Conservation (phyloP, 78 protist species). For the Dictyostelium purpureum region DNA sequence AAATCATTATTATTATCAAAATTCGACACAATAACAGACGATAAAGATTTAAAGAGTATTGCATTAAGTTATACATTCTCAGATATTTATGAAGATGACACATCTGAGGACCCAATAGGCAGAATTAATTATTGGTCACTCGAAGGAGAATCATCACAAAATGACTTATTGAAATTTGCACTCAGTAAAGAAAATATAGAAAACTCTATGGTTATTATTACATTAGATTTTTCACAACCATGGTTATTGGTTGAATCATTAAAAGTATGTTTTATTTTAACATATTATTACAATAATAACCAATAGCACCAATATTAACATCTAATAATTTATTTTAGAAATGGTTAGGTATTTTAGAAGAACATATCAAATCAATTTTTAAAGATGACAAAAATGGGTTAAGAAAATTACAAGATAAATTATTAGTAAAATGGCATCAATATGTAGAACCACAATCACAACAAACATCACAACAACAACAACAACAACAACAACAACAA, state of each 20-base stretch:
- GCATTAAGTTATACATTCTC: constrained; percentile 70
- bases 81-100: constrained; percentile 62
- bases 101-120: constrained; percentile 70
- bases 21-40: constrained; percentile 59
- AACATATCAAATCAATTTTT: constrained; percentile 56
- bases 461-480: neutral
- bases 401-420: constrained; percentile 38
- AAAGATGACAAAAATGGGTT: constrained; percentile 8
- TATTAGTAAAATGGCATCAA: constrained; percentile 60
- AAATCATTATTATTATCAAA: constrained; percentile 55
- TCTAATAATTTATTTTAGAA: neutral
- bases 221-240: constrained; percentile 80
- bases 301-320: neutral
- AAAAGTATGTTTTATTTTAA: neutral
- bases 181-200: constrained; percentile 33
- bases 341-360: constrained; percentile 72
- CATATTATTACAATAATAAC: neutral
- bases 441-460: constrained; percentile 54
- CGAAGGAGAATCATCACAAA: constrained; percentile 75
- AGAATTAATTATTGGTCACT: constrained; percentile 75
- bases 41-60: constrained; percentile 36
- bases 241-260: constrained; percentile 67
- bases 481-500: neutral
- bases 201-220: constrained; percentile 62
- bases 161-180: constrained; percentile 74